These are phyloP conservation scores for Fusarium nematophilum DNA, from an alignment of 2,329 filamentous ascomycete genomes.

Conservation along the genomic window DNA sequence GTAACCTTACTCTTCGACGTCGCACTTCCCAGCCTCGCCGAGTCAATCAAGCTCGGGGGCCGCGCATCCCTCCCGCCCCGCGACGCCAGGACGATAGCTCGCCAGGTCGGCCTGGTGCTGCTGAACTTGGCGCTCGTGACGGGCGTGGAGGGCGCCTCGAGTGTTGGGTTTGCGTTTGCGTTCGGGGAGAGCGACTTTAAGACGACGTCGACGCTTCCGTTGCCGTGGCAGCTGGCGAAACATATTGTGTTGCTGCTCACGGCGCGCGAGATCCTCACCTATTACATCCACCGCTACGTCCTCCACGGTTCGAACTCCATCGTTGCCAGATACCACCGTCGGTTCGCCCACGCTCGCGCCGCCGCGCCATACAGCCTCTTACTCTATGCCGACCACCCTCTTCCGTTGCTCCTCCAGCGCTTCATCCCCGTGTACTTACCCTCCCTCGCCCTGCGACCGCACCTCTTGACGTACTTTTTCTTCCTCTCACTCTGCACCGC, in stretches of 20 bases:
- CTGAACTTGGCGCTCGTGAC: slow-evolving; percentile 59
- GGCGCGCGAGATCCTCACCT: slow-evolving; percentile 71
- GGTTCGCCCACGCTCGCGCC: slow-evolving; percentile 63
- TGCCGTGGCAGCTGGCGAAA: slow-evolving; percentile 65
- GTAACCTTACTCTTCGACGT: slow-evolving; percentile 80
- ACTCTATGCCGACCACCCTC: slow-evolving; percentile 75
- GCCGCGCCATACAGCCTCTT: slow-evolving; percentile 71
- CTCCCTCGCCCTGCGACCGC: slow-evolving; percentile 72
- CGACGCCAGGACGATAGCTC: slow-evolving; percentile 47
- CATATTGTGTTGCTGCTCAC: slow-evolving; percentile 58
- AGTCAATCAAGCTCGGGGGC: slow-evolving; percentile 75
- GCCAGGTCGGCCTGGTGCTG: slow-evolving; percentile 55
- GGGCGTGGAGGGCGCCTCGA: slow-evolving; percentile 56
- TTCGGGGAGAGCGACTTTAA: slow-evolving; percentile 57
- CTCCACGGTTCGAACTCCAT: slow-evolving; percentile 65
- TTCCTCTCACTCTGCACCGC: slow-evolving; percentile 71
- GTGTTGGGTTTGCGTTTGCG: slow-evolving; percentile 49
- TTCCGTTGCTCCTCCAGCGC: slow-evolving; percentile 70
- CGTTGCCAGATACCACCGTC: slow-evolving; percentile 56
- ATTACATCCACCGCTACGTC: slow-evolving; percentile 77
- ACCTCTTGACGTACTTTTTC: slow-evolving; percentile 78
- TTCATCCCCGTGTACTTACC: slow-evolving; percentile 75
- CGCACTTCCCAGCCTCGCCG: slow-evolving; percentile 74
- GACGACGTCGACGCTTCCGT: slow-evolving; percentile 60
- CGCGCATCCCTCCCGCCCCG: slow-evolving; percentile 61